Evolutionary conservation across 2,329 filamentous ascomycete genomes (phyloP).

Genomic region (Endoconidiophora laricicola): DNA sequence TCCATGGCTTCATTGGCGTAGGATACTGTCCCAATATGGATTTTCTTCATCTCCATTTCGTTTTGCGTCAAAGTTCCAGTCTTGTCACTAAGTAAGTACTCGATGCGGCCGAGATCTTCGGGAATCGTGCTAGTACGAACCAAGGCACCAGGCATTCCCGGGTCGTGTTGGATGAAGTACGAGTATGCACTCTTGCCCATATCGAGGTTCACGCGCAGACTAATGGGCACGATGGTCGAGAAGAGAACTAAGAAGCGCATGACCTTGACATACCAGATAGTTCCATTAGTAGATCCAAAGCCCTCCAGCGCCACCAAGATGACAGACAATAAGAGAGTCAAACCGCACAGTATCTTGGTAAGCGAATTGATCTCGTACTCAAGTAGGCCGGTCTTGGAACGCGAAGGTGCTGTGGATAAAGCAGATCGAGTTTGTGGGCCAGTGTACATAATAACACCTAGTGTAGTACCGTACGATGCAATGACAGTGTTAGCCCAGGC

Average conservation of each 20-base stretch:
- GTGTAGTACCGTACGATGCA: slow-evolving; percentile 74
- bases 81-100: slow-evolving; percentile 93
- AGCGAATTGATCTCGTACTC: slow-evolving; percentile 95
- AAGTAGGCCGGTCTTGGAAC: slow-evolving; percentile 83
- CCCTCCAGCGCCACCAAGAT: slow-evolving; percentile 77
- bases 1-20: slow-evolving; percentile 99
- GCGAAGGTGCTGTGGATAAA: slow-evolving; percentile 75
- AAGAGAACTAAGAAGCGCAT: slow-evolving; percentile 97
- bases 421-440: slow-evolving; percentile 88
- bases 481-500: slow-evolving; percentile 98
- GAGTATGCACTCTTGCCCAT: slow-evolving; percentile 96
- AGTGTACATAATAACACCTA: slow-evolving; percentile 87
- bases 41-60: slow-evolving; percentile 97
- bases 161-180: slow-evolving; percentile 82
- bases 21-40: slow-evolving; percentile 93
- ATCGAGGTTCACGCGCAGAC: slow-evolving; percentile 86
- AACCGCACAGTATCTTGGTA: slow-evolving; percentile 83
- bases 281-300: slow-evolving; percentile 49
- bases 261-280: slow-evolving; percentile 86
- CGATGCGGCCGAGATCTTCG: slow-evolving; percentile 85
- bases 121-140: slow-evolving; percentile 95
- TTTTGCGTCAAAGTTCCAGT: slow-evolving; percentile 97
- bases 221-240: slow-evolving; percentile 98
- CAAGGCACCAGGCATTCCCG: slow-evolving; percentile 78
- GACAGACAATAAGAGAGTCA: slow-evolving; percentile 75